Percentiles rank a stretch among this genome's conserved stretches.
These are phyloP conservation scores for Orbilia oligospora DNA, from an alignment of 2,329 filamentous ascomycete species.

Conservation along the genomic window DNA sequence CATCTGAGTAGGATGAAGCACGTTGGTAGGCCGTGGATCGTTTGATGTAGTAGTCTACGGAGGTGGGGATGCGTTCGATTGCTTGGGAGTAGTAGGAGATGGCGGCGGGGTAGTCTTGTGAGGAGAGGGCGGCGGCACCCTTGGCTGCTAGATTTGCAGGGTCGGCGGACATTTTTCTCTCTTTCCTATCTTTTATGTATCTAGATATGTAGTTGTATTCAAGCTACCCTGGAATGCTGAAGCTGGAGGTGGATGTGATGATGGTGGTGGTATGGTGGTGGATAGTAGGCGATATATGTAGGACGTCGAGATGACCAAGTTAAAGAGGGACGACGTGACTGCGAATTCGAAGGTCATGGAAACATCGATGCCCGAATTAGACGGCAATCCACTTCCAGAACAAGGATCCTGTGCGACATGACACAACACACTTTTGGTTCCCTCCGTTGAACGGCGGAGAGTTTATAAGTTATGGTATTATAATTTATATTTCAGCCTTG, in stretches of 20 bases:
- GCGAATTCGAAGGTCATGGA: conserved; percentile 21
- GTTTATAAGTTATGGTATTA: not conserved
- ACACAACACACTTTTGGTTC: conserved; percentile 13
- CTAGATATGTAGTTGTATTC: too few relatives aligned
- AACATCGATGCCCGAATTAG: conserved; percentile 13
- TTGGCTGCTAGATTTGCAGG: conserved; percentile 64
- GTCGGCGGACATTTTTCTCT: conserved; percentile 49
- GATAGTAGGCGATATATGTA: not conserved
- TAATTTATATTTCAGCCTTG: not conserved
- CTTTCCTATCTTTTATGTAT: not conserved
- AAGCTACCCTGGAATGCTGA: too few relatives aligned
- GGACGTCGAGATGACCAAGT: not conserved
- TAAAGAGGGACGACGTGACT: conserved; percentile 17
- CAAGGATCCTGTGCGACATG: conserved; percentile 35
- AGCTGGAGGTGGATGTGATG: not conserved
- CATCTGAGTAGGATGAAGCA: conserved; percentile 66
- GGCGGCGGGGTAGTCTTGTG: conserved; percentile 72
- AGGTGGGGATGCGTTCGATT: conserved; percentile 71
- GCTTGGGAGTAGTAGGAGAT: conserved; percentile 73
- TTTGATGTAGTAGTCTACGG: conserved; percentile 76
- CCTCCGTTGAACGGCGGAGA: not conserved
- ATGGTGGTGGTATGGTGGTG: not conserved
- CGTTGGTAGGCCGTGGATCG: conserved; percentile 76
- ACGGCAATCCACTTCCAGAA: conserved; percentile 16
- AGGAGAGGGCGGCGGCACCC: conserved; percentile 73